phyloP scores from a whole-genome alignment of 306 rosid genomes.

The Biancaea sappan region DNA sequence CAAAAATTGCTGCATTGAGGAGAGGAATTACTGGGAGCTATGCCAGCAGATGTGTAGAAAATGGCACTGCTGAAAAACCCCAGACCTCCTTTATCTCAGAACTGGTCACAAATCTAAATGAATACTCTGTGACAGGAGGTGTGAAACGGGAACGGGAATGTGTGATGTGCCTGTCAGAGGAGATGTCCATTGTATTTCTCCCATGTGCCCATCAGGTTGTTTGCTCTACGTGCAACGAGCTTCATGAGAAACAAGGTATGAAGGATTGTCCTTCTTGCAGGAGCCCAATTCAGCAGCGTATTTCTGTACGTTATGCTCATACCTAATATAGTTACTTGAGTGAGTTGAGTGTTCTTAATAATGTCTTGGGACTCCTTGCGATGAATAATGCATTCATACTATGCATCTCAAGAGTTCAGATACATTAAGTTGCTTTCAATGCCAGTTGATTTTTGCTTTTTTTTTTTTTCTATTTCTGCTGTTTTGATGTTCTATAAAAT shows the following conservation, averaged over 20 bases:
- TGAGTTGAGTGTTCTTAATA: conserved; percentile 52
- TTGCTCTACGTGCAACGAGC: conserved; percentile 83
- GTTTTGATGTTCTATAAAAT: neutral
- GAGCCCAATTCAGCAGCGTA: conserved; percentile 78
- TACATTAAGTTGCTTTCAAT: conserved; percentile 46
- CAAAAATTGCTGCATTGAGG: conserved; percentile 77
- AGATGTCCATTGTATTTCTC: conserved; percentile 79
- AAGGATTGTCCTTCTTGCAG: conserved; percentile 89
- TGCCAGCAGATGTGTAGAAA: conserved; percentile 47
- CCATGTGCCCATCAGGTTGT: conserved; percentile 94
- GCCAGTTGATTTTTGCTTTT: conserved; percentile 32
- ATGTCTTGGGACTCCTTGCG: conserved; percentile 54
- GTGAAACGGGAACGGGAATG: conserved; percentile 83
- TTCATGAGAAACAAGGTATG: conserved; percentile 89
- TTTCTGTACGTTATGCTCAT: conserved; percentile 62
- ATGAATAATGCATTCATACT: conserved; percentile 51
- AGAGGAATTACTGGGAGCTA: conserved; percentile 74
- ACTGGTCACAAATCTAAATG: conserved; percentile 39
- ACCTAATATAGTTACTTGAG: conserved; percentile 36
- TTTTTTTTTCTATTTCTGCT: conserved; percentile 24
- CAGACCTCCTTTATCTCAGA: conserved; percentile 44
- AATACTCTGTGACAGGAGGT: conserved; percentile 48
- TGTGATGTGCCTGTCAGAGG: conserved; percentile 93
- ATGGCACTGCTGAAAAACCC: conserved; percentile 39
- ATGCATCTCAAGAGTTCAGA: conserved; percentile 43